Evolutionary conservation across 2,329 filamentous ascomycete genomes (phyloP), one percentile per base, ranked within the genome.

Genomic region (Colletotrichum higginsianum): DNA sequence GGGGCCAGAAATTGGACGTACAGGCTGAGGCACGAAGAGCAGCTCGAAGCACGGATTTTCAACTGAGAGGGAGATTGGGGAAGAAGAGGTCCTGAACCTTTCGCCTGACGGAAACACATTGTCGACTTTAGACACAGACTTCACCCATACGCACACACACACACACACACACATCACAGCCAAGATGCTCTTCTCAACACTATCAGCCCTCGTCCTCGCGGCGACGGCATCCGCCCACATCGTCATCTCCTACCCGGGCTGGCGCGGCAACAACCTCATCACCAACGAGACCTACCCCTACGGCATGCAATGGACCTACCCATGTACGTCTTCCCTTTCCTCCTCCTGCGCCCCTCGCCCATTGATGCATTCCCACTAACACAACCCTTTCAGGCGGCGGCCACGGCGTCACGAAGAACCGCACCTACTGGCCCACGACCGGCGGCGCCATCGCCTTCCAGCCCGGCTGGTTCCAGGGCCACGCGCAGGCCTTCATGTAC

Each of bases 261-360:
- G 93, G 91, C 85, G 95, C 88, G 95, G 94, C 75, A 92, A 97
- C 85, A 97, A 94, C 80, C 89, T 97, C 74, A 88, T 92, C 79
- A 93, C 92, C 53, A 97, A 94, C 80, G 90, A 89, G 2, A 91
- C 88, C 0, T 96, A 90, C 76, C 95, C 95, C 2, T 97, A 93
- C 76, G 95, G 95, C 83, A 96, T 96, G 93, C 93, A 97, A 85
- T 98, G 95, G 95, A 91, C 92, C 80, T 98, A 97, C 85, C 95
- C 95, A 82, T 98, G 95, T 98, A 86, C 84, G 94, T 85, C 21
- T 30, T 8, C 30, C 30, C 30, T 63, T 61, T 58, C 68, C 16
- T n/a, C 46, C 42, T 44, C 42, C 50, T 52, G 66, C 30, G 13
- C n/a, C 30, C 26, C 58, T 21, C 30, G 35, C 4, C 49, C 30